Evolutionary conservation across 805 yeast genomes (phyloP).

Genomic region (Blastobotrys parvus): DNA sequence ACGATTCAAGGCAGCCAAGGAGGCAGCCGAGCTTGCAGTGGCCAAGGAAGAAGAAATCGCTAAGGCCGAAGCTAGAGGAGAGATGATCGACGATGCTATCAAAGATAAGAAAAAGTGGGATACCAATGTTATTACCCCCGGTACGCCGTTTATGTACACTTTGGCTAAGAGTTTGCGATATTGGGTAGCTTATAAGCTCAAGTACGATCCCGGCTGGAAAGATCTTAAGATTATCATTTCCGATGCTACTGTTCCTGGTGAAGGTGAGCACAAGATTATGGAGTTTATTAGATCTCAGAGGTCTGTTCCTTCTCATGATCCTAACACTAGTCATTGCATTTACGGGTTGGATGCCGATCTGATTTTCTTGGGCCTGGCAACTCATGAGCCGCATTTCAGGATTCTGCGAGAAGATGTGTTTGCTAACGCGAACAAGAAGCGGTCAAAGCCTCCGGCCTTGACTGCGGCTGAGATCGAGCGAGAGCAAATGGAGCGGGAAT

Average conservation of each 20-base stretch:
- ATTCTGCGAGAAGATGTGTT: conserved; percentile 95
- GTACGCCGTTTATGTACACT: conserved; percentile 95
- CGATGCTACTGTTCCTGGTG: conserved; percentile 98
- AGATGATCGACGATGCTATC: conserved; percentile 66
- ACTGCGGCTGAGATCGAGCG: conserved; percentile 48
- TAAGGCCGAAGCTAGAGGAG: conserved; percentile 53
- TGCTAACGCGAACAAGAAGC: conserved; percentile 50
- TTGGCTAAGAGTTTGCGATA: conserved; percentile 75
- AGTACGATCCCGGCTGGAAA: conserved; percentile 91
- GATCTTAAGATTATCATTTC: conserved; percentile 80
- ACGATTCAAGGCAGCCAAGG: conserved; percentile 88
- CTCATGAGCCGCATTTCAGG: conserved; percentile 95
- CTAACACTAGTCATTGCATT: conserved; percentile 91
- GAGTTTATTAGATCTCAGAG: conserved; percentile 87
- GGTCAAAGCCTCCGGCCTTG: conserved; percentile 36
- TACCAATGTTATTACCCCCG: conserved; percentile 95
- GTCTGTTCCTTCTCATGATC: conserved; percentile 76
- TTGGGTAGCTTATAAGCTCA: conserved; percentile 86
- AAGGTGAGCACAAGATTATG: conserved; percentile 99
- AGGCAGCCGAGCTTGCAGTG: conserved; percentile 93
- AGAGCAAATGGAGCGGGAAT: conserved; percentile 29
- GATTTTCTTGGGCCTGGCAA: conserved; percentile 89
- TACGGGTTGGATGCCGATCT: conserved; percentile 98
- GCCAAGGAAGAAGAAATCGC: conserved; percentile 54
- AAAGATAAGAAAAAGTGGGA: conserved; percentile 78